These are phyloP conservation scores for Albatrellus sp. DNA, from an alignment of 1,284 basidiomycete species.

Conservation along the genomic window DNA sequence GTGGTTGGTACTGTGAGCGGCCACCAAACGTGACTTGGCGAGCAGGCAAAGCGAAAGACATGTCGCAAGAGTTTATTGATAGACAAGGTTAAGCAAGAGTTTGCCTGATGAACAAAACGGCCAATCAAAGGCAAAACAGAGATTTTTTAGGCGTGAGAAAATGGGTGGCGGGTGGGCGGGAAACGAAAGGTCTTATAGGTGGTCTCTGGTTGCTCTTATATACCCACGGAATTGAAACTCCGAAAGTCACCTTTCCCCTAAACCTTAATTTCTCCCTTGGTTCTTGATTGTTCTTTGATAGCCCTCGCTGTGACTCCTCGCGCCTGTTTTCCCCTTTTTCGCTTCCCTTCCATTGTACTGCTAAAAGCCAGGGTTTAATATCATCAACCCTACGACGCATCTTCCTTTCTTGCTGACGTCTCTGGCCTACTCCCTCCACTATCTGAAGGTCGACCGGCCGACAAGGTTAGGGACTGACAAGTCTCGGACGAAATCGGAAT, in stretches of 20 bases:
- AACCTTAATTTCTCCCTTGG: conserved; percentile 12
- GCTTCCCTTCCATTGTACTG: neutral
- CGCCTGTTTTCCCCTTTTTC: neutral
- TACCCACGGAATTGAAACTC: conserved; percentile 11
- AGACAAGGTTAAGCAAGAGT: neutral
- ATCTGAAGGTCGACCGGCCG: no score
- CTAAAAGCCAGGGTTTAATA: neutral
- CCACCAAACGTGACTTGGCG: conserved; percentile 69
- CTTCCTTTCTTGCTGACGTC: neutral
- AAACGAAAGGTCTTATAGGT: neutral
- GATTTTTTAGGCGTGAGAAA: conserved; percentile 13
- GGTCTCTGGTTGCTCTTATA: conserved; percentile 8
- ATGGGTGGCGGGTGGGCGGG: conserved; percentile 7
- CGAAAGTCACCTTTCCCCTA: conserved; percentile 4
- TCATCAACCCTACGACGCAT: neutral
- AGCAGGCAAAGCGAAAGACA: conserved; percentile 61
- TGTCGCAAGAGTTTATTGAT: conserved; percentile 3
- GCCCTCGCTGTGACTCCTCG: neutral
- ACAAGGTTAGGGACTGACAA: no score
- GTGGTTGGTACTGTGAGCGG: conserved; percentile 27
- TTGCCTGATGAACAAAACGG: neutral
- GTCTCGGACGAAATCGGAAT: no score
- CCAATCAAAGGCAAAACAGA: neutral
- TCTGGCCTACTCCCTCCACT: neutral
- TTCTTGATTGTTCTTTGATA: conserved; percentile 8